A percentile compares a stretch with the other conserved stretches of the same genome.
These are phyloP conservation scores for Anastatica hierochuntica DNA, from an alignment of 345 rosid genomes.

Conservation along the genomic window DNA sequence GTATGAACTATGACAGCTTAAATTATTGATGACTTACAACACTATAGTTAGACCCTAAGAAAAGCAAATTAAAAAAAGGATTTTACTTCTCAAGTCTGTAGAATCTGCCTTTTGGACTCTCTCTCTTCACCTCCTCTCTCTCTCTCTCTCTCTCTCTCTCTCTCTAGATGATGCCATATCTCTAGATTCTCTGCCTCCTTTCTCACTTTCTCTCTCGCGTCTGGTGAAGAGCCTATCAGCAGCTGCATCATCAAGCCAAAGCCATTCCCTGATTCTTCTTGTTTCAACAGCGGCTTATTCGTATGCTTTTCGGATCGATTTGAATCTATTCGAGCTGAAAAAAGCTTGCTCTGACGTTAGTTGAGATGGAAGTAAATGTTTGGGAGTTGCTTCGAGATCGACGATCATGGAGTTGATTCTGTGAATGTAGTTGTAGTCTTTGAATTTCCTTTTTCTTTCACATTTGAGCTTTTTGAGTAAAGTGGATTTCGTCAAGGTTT, in stretches of 20 bases:
- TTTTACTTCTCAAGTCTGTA: too few relatives aligned
- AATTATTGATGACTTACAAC: too few relatives aligned
- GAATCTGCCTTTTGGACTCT: conserved; percentile 26
- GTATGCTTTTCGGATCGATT: conserved; percentile 12
- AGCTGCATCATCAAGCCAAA: neutral
- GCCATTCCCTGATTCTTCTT: neutral
- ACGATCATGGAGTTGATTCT: conserved; percentile 2
- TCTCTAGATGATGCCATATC: conserved; percentile 22
- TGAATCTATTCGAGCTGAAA: conserved; percentile 20
- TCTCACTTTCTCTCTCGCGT: conserved; percentile 10
- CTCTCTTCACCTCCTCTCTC: conserved; percentile 14
- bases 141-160: conserved; percentile 15
- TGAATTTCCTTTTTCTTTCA: neutral
- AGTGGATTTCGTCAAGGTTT: conserved; percentile 28
- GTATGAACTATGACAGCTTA: too few relatives aligned
- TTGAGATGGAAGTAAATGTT: too few relatives aligned
- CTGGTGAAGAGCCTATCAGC: neutral
- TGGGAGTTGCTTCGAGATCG: neutral
- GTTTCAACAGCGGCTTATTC: neutral
- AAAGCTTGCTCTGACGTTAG: conserved; percentile 1
- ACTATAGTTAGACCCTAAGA: too few relatives aligned
- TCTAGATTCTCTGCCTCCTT: conserved; percentile 8
- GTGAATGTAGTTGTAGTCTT: neutral
- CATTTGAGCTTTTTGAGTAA: conserved; percentile 18
- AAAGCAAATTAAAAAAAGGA: too few relatives aligned